phyloP scores from a whole-genome alignment of 129 eudicot species.

The Flaveria trinervia region DNA sequence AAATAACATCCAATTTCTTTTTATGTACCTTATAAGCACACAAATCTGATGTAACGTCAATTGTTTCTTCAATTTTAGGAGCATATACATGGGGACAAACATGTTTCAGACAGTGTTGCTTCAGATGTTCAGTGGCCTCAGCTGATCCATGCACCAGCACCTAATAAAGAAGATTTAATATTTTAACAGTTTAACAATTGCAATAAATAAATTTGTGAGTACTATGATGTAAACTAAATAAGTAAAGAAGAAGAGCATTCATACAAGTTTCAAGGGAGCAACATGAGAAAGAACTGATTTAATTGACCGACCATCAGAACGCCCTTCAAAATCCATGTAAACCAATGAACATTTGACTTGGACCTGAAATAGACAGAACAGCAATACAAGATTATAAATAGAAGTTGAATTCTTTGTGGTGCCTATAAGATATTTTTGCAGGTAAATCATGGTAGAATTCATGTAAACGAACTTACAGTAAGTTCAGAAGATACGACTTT shows the following conservation, averaged over 20 bases:
- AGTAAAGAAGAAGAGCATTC: slow-evolving; percentile 15
- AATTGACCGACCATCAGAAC: slow-evolving; percentile 95
- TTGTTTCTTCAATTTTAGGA: slow-evolving; percentile 89
- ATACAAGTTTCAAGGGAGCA: slow-evolving; percentile 88
- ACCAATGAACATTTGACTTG: slow-evolving; percentile 80
- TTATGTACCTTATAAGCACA: slow-evolving; percentile 88
- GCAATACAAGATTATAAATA: not conserved
- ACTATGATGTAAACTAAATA: not conserved
- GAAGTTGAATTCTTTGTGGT: slow-evolving; percentile 6
- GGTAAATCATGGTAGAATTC: not conserved
- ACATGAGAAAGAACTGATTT: slow-evolving; percentile 89
- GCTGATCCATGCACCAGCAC: slow-evolving; percentile 99
- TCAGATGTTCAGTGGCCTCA: slow-evolving; percentile 98
- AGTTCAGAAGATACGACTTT: slow-evolving; percentile 89
- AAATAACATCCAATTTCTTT: not conserved
- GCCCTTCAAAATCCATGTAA: slow-evolving; percentile 98
- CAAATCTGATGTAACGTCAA: slow-evolving; percentile 95
- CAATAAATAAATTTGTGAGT: not conserved
- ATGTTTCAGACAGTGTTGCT: slow-evolving; percentile 84
- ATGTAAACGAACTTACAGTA: slow-evolving; percentile 56
- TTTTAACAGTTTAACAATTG: not conserved
- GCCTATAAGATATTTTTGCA: not conserved
- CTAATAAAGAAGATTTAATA: slow-evolving; percentile 35
- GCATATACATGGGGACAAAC: slow-evolving; percentile 96
- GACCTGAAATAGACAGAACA: slow-evolving; percentile 54